A percentile compares a stretch with the other conserved stretches of the same genome.
phyloP scores from a whole-genome alignment of 805 yeast genomes.

The Yarrowia hollandica region DNA sequence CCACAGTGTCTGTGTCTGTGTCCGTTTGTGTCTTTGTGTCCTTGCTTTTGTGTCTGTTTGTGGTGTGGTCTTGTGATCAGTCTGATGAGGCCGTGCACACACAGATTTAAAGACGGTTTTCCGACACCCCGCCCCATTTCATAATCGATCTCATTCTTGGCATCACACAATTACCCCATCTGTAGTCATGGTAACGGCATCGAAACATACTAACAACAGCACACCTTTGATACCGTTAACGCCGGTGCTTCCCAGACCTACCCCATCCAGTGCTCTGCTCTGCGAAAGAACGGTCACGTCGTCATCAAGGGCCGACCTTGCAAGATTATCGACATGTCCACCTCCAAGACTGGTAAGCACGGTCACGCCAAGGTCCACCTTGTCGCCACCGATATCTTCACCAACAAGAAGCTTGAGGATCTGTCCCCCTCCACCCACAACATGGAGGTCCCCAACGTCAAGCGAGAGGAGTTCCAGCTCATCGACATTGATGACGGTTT shows the following conservation, averaged over 20 bases:
- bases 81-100: too few relatives aligned
- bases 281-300: slow-evolving; percentile 99
- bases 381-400: slow-evolving; percentile 98
- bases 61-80: slow-evolving; percentile 4
- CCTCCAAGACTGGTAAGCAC: slow-evolving; percentile 99
- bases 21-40: background rate
- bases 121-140: background rate
- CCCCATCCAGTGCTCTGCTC: slow-evolving; percentile 99
- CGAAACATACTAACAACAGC: slow-evolving; percentile 48
- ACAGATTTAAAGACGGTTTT: background rate
- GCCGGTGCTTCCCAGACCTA: slow-evolving; percentile 98
- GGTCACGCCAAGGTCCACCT: slow-evolving; percentile 99
- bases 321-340: slow-evolving; percentile 99
- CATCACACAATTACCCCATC: too few relatives aligned
- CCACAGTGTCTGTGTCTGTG: background rate
- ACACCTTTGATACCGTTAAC: slow-evolving; percentile 95
- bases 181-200: too few relatives aligned
- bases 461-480: slow-evolving; percentile 91
- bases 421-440: slow-evolving; percentile 99
- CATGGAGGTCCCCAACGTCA: slow-evolving; percentile 98
- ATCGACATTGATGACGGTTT: slow-evolving; percentile 98
- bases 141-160: too few relatives aligned
- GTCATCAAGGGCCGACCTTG: slow-evolving; percentile 99
- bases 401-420: slow-evolving; percentile 99
- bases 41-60: background rate